phyloP scores from a whole-genome alignment of 345 rosid genomes.

The Euclidium syriacum region DNA sequence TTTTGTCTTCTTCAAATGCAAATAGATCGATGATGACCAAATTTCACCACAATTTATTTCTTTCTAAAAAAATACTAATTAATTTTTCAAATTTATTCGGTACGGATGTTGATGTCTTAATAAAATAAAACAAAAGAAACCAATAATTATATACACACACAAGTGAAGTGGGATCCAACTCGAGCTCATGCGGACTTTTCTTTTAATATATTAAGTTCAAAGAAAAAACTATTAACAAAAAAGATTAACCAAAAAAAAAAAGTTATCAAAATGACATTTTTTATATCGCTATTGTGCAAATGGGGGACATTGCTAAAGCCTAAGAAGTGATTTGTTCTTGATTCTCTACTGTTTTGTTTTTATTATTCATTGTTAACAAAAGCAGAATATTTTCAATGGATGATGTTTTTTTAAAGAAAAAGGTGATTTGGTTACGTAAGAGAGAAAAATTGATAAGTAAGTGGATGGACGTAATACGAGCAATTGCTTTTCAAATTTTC shows the following conservation, averaged over 20 bases:
- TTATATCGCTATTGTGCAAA: constrained; percentile 13
- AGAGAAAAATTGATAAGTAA: constrained; percentile 28
- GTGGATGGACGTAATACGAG: constrained; percentile 41
- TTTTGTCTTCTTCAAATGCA: constrained; percentile 18
- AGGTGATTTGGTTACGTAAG: constrained; percentile 28
- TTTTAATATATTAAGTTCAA: neutral
- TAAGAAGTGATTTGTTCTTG: constrained; percentile 25
- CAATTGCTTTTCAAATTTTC: constrained; percentile 38
- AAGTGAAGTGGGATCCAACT: constrained; percentile 32
- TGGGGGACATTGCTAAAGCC: constrained; percentile 28
- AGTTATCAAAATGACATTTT: too few species aligned
- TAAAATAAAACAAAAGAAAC: constrained; percentile 20
- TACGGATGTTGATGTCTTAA: constrained; percentile 33
- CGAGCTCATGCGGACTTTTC: constrained; percentile 2
- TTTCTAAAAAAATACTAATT: neutral
- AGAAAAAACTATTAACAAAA: neutral
- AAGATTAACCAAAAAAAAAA: too few species aligned
- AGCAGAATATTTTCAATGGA: constrained; percentile 11
- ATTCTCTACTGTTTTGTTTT: constrained; percentile 12
- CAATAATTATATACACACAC: neutral
- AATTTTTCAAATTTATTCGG: constrained; percentile 18
- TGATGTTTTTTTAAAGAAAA: constrained; percentile 1
- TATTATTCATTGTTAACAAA: constrained; percentile 5
- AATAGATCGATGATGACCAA: constrained; percentile 13
- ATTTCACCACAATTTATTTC: constrained; percentile 9